These are phyloP conservation scores for Pelagomonas calceolata DNA, from an alignment of 108 stramenopile genomes.

Conservation along the genomic window DNA sequence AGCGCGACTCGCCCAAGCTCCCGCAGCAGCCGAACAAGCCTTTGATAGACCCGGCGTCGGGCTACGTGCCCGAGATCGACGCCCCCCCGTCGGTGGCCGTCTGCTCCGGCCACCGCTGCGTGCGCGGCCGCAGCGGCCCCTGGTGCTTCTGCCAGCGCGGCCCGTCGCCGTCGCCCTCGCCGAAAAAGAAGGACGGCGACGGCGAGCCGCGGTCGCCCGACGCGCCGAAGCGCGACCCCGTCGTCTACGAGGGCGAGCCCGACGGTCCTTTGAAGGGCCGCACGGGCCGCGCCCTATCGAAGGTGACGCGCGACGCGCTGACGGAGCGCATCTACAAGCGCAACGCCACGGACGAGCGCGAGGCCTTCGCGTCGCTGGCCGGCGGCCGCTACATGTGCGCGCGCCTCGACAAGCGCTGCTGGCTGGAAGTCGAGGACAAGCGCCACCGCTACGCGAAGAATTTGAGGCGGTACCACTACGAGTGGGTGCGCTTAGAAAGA, in stretches of 20 bases:
- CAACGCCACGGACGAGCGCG: too few species aligned
- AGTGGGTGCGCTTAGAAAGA: neutral
- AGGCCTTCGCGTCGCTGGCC: neutral
- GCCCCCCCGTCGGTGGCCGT: neutral
- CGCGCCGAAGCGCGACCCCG: too few species aligned
- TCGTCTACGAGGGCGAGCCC: too few species aligned
- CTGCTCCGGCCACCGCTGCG: neutral
- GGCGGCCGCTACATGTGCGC: neutral
- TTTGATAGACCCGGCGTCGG: neutral
- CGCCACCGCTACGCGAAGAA: slow-evolving; percentile 33
- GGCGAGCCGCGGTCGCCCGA: too few species aligned
- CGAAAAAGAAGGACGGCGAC: too few species aligned
- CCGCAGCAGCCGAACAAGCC: neutral
- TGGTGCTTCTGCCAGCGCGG: neutral
- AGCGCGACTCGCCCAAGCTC: too few species aligned
- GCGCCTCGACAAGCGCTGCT: slow-evolving; percentile 3
- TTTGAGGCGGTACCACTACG: slow-evolving; percentile 30
- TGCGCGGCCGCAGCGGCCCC: neutral
- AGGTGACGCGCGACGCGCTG: too few species aligned
- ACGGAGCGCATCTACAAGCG: too few species aligned
- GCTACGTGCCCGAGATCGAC: neutral
- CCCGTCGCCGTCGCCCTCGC: too few species aligned
- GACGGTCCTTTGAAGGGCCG: too few species aligned
- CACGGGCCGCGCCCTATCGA: too few species aligned
- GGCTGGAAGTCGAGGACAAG: slow-evolving; percentile 18